Evolutionary conservation across 345 rosid species (phyloP), one percentile per base, ranked within the genome.

Genomic region (Raphanus sativus): DNA sequence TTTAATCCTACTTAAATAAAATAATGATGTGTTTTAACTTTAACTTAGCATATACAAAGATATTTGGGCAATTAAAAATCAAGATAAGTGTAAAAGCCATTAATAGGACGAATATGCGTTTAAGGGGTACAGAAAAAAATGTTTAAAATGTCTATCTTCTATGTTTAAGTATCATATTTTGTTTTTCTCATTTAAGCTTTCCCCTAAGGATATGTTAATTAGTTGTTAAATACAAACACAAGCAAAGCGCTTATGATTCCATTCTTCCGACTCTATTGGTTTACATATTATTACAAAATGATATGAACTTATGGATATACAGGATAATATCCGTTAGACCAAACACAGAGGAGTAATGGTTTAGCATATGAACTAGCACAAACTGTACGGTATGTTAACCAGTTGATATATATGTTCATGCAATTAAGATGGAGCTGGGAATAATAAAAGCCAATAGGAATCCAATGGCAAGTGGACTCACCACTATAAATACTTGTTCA

Each of bases 401-500:
- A n/a, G 30, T 29, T 15, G 7, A 59, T 12, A 71, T 75, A 38
- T 32, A 52, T 54, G 33, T 52, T 70, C 15, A 70, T 54, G 64
- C 67, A 77, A 63, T 13, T 55, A 70, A 71, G 42, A 25, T 64
- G 25, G 12, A 15, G 62, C 50, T 12, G 32, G 8, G 16, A 56
- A 65, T 42, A 77, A 30, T 42, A 72, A 59, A 29, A 72, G 54
- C 62, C 24, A 64, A 71, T 21, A 60, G 61, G 82, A 79, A 73
- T 79, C 77, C 78, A 62, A 73, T 62, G 78, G 38, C 60, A 52
- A 79, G 74, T 62, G 70, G 70, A 67, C 52, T 73, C 65, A 5
- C 60, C 70, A 26, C 66, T 79, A 79, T 79, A 79, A 67, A 79
- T 73, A 79, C 30, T 62, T 52, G 36, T 38, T 68, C 78, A 73